Base-by-base conservation (phyloP, 768 basidiomycete genomes). In the Pisolithus albus region DNA sequence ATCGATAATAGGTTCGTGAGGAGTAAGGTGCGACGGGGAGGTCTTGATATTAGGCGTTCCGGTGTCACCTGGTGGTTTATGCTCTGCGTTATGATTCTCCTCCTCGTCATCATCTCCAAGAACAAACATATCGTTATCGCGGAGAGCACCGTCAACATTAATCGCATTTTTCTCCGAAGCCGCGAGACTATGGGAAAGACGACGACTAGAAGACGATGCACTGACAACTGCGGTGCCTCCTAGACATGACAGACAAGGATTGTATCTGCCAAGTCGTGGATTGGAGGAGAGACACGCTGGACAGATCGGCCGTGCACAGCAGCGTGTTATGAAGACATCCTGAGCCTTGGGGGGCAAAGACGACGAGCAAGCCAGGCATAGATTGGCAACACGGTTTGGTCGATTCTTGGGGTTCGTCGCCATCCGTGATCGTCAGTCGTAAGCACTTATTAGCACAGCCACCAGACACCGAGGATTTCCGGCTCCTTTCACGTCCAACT, bases 221-320 rank as follows among this genome's bases (percentile, higher is more conserved):
- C 59, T 54, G 13, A 61, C 53, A 15, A 76, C 74, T 15, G 64
- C 73, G 2, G 81, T 75, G 2, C 84, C 84, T 11, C 74, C 78
- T 2, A 86, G 72, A 61, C 87, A 89, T 7, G 75, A 73, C 16
- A 90, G 66, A 63, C 88, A 90, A 7, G 88, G 88, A 60, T 88
- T 70, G 60, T 88, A 89, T 51, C 81, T 71, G 32, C 73, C 68
- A 19, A 88, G 72, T 16, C 88, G 76, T 0, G 84, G 82, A 61
- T 88, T 88, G 3, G 69, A 61, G 2, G 63, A 50, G 19, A 84
- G 66, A 60, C 88, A 90, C 2, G 62, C 50, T 6, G 74, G 70
- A 57, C 88, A 90, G 47, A 90, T 89, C 4, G 78, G 79, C 0
- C 79, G 75, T 7, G 60, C 54, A 68, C 88, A 90, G 66, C 88